phyloP scores from a whole-genome alignment of 73 alveolate genomes.

The Paramecium bursaria region DNA sequence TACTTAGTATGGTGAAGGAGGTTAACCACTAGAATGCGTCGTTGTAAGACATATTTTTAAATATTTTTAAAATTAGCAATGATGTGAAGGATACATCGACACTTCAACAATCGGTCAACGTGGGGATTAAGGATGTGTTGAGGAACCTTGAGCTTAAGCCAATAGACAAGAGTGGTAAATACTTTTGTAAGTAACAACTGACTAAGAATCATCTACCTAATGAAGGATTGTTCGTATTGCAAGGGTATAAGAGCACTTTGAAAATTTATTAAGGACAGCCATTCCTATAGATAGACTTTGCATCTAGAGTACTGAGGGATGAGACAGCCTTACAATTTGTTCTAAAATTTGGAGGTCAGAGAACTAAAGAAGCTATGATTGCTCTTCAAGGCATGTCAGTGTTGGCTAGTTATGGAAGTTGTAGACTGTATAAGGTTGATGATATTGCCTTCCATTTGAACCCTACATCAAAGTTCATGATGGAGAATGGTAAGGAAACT shows the following conservation, averaged over 20 bases:
- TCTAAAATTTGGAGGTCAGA: not conserved
- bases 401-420: constrained; percentile 80
- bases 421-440: constrained; percentile 80
- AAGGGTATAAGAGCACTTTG: constrained; percentile 5
- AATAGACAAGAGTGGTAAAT: not conserved
- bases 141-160: constrained; percentile 1
- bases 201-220: not conserved
- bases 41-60: too few species aligned
- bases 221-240: not conserved
- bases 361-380: constrained; percentile 51
- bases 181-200: not conserved
- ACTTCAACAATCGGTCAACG: constrained; percentile 21
- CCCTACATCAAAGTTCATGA: constrained; percentile 79
- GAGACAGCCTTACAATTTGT: constrained; percentile 47
- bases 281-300: constrained; percentile 33
- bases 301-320: constrained; percentile 55
- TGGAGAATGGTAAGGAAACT: constrained; percentile 63
- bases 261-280: not conserved
- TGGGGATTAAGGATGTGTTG: not conserved
- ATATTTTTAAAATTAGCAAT: too few species aligned
- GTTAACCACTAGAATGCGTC: too few species aligned
- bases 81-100: too few species aligned
- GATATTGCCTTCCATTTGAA: constrained; percentile 78
- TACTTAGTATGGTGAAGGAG: too few species aligned
- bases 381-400: constrained; percentile 76